phyloP scores from a whole-genome alignment of 1,284 basidiomycete species.

The Ceratobasidium sp. region DNA sequence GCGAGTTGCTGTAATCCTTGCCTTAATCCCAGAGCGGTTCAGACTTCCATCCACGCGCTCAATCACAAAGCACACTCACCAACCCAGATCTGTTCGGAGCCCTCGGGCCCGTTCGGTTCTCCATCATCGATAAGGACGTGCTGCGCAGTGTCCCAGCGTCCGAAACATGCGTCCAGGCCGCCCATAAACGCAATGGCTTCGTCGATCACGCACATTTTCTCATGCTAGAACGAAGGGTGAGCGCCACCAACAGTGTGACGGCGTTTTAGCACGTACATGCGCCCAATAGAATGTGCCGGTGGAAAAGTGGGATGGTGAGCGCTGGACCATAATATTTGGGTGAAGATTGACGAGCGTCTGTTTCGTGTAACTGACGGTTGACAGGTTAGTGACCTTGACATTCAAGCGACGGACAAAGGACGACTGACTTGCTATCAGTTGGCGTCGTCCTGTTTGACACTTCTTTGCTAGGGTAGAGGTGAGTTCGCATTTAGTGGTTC shows the following conservation, averaged over 20 bases:
- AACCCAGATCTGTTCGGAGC: conserved; percentile 83
- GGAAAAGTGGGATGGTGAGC: conserved; percentile 97
- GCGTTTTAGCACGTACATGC: conserved; percentile 71
- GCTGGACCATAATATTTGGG: conserved; percentile 95
- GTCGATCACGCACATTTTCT: conserved; percentile 98
- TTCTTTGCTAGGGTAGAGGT: conserved; percentile 75
- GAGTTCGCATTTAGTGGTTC: conserved; percentile 1
- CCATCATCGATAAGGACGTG: conserved; percentile 92
- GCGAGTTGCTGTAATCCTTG: conserved; percentile 94
- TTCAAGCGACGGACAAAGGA: background rate
- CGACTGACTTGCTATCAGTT: conserved; percentile 83
- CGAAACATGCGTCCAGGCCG: conserved; percentile 94
- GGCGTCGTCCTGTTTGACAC: conserved; percentile 98
- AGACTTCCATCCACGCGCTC: background rate
- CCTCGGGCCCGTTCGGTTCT: conserved; percentile 67
- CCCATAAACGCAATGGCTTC: conserved; percentile 99
- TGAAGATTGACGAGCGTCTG: conserved; percentile 88
- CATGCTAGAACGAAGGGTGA: conserved; percentile 72
- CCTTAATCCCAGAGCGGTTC: conserved; percentile 60
- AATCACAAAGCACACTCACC: conserved; percentile 62
- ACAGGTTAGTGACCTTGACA: background rate
- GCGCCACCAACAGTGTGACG: background rate
- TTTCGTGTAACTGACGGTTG: conserved; percentile 83
- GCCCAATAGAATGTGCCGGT: conserved; percentile 99
- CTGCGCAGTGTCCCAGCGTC: conserved; percentile 96